Evolutionary conservation across 345 rosid genomes (phyloP).

Genomic region (Arabidopsis arenosa): DNA sequence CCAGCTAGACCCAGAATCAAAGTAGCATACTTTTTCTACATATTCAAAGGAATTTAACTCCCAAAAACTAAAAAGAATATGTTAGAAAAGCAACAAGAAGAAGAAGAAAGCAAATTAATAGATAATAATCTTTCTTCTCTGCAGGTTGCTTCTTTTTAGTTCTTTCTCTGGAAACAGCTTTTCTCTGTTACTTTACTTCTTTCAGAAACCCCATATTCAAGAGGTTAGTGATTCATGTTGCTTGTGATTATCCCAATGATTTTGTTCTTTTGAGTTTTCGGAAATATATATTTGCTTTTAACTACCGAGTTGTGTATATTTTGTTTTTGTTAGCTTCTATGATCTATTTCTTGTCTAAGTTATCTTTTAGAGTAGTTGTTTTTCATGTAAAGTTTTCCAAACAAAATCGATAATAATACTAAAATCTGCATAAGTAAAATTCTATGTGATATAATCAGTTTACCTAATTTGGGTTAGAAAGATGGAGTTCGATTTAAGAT

Average conservation of each 20-base stretch:
- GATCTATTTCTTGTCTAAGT: slow-evolving; percentile 8
- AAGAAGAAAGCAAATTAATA: slow-evolving; percentile 8
- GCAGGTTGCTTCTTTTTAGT: slow-evolving; percentile 26
- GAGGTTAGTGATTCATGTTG: slow-evolving; percentile 26
- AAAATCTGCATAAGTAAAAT: background rate
- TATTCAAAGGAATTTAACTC: slow-evolving; percentile 29
- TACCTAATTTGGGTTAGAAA: slow-evolving; percentile 30
- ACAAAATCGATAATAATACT: background rate
- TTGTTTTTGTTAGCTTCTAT: slow-evolving; percentile 3
- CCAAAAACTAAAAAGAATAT: slow-evolving; percentile 2
- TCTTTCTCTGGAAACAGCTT: slow-evolving; percentile 32
- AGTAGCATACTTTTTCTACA: slow-evolving; percentile 37
- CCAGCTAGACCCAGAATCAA: slow-evolving; percentile 47
- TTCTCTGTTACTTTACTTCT: slow-evolving; percentile 31
- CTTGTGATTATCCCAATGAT: slow-evolving; percentile 12
- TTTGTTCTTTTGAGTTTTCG: background rate
- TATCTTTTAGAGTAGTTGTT: background rate
- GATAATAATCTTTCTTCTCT: slow-evolving; percentile 29
- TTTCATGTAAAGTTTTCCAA: background rate
- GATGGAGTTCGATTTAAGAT: slow-evolving; percentile 39
- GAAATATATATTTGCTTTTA: background rate
- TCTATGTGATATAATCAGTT: slow-evolving; percentile 17
- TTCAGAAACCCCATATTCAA: slow-evolving; percentile 24
- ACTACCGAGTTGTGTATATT: background rate
- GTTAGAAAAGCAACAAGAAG: slow-evolving; percentile 29